Evolutionary conservation across 2,329 filamentous ascomycete genomes (phyloP), one percentile per base, ranked within the genome.

Genomic region (Hypoxylon sp.): DNA sequence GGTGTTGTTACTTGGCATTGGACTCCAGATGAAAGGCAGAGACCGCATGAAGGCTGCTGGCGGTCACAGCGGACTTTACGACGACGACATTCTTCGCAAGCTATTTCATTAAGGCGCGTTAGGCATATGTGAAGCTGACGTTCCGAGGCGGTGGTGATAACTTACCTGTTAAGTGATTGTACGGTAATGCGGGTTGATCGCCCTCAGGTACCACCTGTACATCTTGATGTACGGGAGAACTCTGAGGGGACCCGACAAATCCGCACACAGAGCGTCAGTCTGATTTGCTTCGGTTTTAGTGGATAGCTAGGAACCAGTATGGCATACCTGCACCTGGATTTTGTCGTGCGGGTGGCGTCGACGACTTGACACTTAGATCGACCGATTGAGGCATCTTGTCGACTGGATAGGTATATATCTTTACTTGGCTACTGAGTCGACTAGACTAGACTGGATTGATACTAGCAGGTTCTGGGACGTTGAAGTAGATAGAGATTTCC

Each of bases 1-100:
- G 69, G 69, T 31, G 66, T 69, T 35, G 69, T 72, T 20, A 72
- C 64, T 60, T 72, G 69, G 17, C 69, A 72, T 58, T 55, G 69
- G 22, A 72, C 69, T 22, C 69, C 69, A 1, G 69, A 72, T 44
- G 63, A 58, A 27, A 65, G 13, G 42, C 69, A 72, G 40, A 72
- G 69, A 11, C 69, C 66, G 44, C 69, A 72, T 30, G 69, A 67
- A 50, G 69, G 69, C 25, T 72, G 69, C 20, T 69, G 66, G 3
- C 69, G 66, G 22, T 72, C 69, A 56, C 69, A 72, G 27, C 69
- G 69, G 17, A 72, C 69, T 62, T 72, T 72, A n/a, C 69, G 66
- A 58, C 69, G 69, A 64, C 69, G 69, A 46, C 69, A 72, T 72
- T 72, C 69, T 56, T 72, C 69, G 44, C 69, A 72, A 30, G 69